These are phyloP conservation scores for Termitomyces sp. DNA, from an alignment of 768 basidiomycete genomes.

Conservation along the genomic window DNA sequence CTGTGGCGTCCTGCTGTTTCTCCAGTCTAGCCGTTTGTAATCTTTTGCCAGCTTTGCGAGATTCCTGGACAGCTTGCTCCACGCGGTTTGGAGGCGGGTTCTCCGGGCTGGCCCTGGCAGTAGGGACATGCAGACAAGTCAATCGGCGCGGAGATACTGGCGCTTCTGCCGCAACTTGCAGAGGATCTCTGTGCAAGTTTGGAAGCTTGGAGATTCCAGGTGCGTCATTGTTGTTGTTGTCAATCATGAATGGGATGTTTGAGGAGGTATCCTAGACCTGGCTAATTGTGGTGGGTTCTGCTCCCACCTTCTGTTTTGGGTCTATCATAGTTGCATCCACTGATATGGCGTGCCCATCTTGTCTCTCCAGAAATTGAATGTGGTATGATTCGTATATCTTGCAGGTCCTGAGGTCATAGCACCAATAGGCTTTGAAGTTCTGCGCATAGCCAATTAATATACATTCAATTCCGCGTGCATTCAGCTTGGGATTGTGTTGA, in stretches of 20 bases:
- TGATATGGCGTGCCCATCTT: slow-evolving; percentile 3
- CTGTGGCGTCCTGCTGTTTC: no score
- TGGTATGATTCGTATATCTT: slow-evolving; percentile 20
- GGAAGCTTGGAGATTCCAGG: neutral
- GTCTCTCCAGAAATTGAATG: slow-evolving; percentile 23
- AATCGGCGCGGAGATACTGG: neutral
- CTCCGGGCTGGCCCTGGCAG: neutral
- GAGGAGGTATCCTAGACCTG: neutral
- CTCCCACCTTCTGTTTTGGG: no score
- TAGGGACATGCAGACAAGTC: neutral
- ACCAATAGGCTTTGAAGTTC: slow-evolving; percentile 29
- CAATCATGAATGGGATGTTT: neutral
- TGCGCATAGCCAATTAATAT: slow-evolving; percentile 33
- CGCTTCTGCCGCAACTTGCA: neutral
- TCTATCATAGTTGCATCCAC: no score
- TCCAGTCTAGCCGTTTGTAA: no score
- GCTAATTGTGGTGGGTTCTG: no score
- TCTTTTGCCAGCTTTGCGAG: no score
- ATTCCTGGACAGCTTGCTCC: no score
- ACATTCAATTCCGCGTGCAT: slow-evolving; percentile 24
- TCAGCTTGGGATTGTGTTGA: slow-evolving; percentile 25
- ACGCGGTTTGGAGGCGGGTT: neutral
- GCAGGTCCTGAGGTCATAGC: slow-evolving; percentile 20
- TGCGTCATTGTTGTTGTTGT: neutral
- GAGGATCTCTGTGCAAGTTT: neutral